These are phyloP conservation scores for Skeletonema marinoi DNA, from an alignment of 108 stramenopile species.

Conservation along the genomic window DNA sequence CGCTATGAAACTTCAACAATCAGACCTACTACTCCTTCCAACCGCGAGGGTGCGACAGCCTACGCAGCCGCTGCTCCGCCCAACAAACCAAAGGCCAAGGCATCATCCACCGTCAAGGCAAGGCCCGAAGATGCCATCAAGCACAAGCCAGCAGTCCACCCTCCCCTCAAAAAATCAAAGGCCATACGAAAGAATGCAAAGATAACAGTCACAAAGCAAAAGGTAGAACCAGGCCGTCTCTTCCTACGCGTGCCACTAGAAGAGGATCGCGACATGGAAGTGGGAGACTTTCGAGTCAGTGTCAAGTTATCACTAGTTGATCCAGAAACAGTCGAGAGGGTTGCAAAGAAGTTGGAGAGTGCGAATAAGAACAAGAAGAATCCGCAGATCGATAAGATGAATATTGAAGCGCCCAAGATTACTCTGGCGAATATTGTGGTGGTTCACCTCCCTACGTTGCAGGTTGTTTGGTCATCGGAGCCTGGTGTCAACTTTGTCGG, in stretches of 20 bases:
- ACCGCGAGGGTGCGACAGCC: neutral
- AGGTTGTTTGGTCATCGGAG: constrained; percentile 31
- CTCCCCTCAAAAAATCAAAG: neutral
- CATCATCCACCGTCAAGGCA: neutral
- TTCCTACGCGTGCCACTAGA: neutral
- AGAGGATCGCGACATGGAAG: neutral
- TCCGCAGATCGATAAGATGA: neutral
- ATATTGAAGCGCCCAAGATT: neutral
- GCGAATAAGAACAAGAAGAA: neutral
- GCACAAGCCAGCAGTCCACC: neutral
- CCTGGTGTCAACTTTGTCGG: constrained; percentile 47
- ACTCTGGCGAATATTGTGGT: neutral
- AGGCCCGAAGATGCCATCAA: neutral
- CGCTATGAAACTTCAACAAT: neutral
- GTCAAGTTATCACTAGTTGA: neutral
- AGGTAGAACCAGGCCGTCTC: neutral
- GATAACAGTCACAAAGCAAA: neutral
- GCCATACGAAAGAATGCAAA: neutral
- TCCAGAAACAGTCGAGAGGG: neutral
- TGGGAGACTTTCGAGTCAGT: neutral
- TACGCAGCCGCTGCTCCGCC: neutral
- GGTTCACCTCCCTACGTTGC: neutral
- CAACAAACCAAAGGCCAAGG: neutral
- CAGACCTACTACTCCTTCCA: neutral
- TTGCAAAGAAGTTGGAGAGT: neutral